A percentile compares a stretch with the other conserved stretches of the same genome.
These are phyloP conservation scores for Ambrosiella beaveri DNA, from an alignment of 2,329 filamentous ascomycete species.

Conservation along the genomic window DNA sequence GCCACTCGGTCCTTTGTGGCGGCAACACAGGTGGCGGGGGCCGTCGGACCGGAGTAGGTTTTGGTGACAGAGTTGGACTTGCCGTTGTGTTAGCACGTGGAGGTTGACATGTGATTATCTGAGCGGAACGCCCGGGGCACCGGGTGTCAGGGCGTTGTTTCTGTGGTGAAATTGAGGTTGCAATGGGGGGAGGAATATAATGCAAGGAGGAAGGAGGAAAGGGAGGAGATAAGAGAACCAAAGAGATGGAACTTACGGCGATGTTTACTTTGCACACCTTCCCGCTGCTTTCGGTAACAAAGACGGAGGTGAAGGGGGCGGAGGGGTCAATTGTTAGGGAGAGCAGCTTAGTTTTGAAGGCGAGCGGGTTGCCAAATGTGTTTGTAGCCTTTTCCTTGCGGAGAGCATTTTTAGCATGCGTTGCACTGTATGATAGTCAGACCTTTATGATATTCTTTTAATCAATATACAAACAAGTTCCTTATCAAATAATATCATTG, in stretches of 20 bases:
- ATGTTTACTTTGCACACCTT: slow-evolving; percentile 56
- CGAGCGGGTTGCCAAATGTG: slow-evolving; percentile 64
- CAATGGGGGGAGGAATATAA: neutral
- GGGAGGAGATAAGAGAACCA: neutral
- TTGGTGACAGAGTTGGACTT: slow-evolving; percentile 12
- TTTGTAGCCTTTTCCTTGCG: slow-evolving; percentile 58
- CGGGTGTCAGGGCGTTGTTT: neutral
- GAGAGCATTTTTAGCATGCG: slow-evolving; percentile 32
- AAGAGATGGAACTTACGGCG: slow-evolving; percentile 42
- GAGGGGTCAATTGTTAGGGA: slow-evolving; percentile 52
- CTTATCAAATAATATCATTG: too few species aligned
- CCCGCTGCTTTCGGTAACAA: slow-evolving; percentile 77
- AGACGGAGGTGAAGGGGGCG: slow-evolving; percentile 40
- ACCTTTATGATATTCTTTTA: neutral
- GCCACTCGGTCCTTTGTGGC: slow-evolving; percentile 51
- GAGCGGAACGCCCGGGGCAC: too few species aligned
- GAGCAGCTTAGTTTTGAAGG: slow-evolving; percentile 71
- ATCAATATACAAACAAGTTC: too few species aligned
- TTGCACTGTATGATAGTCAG: slow-evolving; percentile 23
- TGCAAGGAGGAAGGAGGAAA: neutral
- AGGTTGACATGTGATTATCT: too few species aligned
- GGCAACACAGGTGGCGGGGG: slow-evolving; percentile 64
- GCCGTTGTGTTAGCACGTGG: neutral
- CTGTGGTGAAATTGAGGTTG: neutral
- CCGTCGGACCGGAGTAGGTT: slow-evolving; percentile 54